A percentile compares a stretch with the other conserved stretches of the same genome.
phyloP scores from a whole-genome alignment of 139 green algal species.

The Chlorella sp. region DNA sequence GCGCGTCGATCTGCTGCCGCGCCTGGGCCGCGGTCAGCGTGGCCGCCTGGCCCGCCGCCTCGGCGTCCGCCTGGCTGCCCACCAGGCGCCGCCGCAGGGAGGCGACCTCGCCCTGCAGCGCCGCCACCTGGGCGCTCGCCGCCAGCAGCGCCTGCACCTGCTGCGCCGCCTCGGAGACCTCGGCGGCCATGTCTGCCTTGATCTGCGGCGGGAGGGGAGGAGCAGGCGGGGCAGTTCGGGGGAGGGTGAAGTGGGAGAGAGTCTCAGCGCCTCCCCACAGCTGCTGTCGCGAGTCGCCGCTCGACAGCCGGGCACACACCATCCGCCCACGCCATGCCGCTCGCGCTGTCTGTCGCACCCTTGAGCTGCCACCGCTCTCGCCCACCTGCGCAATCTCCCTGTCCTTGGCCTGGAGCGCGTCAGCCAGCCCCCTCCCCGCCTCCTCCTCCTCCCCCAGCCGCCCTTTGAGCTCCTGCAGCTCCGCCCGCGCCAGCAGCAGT shows the following conservation, averaged over 20 bases:
- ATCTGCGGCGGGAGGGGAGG: too few species aligned
- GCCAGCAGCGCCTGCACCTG: conserved; percentile 40
- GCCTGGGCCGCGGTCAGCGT: neutral
- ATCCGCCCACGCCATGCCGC: too few species aligned
- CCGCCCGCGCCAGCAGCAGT: conserved; percentile 25
- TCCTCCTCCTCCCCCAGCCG: conserved; percentile 17
- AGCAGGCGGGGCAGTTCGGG: too few species aligned
- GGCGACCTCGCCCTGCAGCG: conserved; percentile 4
- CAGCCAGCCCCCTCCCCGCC: conserved; percentile 18
- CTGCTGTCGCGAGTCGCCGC: too few species aligned
- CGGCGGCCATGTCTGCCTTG: conserved; percentile 31
- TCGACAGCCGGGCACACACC: too few species aligned
- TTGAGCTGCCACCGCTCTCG: too few species aligned
- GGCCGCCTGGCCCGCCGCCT: neutral
- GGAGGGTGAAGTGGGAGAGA: too few species aligned
- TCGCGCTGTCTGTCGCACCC: too few species aligned
- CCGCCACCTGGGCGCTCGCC: conserved; percentile 23
- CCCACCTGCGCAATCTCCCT: conserved; percentile 23
- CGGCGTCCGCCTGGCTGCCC: neutral
- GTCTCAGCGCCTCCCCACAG: too few species aligned
- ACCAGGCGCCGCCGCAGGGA: neutral
- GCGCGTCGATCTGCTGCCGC: conserved; percentile 8
- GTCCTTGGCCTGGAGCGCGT: conserved; percentile 6
- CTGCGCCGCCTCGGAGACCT: conserved; percentile 42
- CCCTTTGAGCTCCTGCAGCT: conserved; percentile 11